Percentiles rank a stretch among this genome's conserved stretches.
phyloP scores from a whole-genome alignment of 169 alveolate species.

The Hammondia hammondi region DNA sequence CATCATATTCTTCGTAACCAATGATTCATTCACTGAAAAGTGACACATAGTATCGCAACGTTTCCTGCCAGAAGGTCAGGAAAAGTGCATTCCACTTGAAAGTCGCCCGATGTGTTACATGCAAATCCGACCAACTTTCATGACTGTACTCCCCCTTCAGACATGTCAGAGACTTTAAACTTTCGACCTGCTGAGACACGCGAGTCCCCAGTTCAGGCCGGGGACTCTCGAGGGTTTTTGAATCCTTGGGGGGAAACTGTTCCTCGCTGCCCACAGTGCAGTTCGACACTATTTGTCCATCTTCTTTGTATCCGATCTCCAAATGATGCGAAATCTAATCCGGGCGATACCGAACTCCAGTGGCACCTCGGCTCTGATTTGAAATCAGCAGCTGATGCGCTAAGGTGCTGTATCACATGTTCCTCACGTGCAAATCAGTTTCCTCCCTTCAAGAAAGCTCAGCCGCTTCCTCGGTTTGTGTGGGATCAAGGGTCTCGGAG shows the following conservation, averaged over 20 bases:
- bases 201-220: neutral
- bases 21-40: too few relatives aligned
- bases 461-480: neutral
- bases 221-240: neutral
- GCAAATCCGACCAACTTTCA: too few relatives aligned
- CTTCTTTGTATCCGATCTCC: neutral
- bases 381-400: neutral
- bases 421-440: neutral
- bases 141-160: too few relatives aligned
- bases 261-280: neutral
- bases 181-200: too few relatives aligned
- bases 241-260: neutral
- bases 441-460: neutral
- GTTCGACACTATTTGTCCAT: neutral
- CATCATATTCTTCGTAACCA: too few relatives aligned
- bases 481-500: neutral
- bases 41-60: too few relatives aligned
- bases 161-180: too few relatives aligned
- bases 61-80: too few relatives aligned
- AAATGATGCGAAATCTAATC: neutral
- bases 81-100: too few relatives aligned
- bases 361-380: too few relatives aligned
- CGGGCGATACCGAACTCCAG: neutral
- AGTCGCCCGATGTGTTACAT: too few relatives aligned
- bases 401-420: neutral